Evolutionary conservation across 2,329 filamentous ascomycete genomes (phyloP), one percentile per base, ranked within the genome.

Genomic region (Fusarium solani-melongenae): DNA sequence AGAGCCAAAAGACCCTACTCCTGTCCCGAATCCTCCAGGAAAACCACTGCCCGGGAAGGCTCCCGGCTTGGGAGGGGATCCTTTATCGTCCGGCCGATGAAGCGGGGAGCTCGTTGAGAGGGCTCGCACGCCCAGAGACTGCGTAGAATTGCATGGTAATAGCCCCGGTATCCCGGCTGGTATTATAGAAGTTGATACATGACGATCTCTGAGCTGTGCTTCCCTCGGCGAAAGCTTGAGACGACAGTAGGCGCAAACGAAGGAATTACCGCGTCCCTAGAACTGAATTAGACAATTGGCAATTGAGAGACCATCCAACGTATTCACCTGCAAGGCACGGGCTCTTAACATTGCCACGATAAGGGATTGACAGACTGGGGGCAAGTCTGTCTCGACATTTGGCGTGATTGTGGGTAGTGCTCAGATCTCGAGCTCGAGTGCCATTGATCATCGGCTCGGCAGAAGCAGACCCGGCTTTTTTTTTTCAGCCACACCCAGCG

Each of bases 341-440:
- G 81, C 81, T 80, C 84, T 84, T 69, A 87, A 83, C 85, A 87
- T 87, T 71, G 74, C 81, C 76, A 73, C 69, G 65, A 67, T 55
- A 59, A 73, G 68, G 61, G 56, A 69, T 74, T 76, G 69, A 41
- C 64, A 70, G 67, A 70, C 65, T 59, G 65, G 59, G 29, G 73
- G 56, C 56, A 62, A 70, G 67, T 66, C 57, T 71, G 61, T 67
- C 58, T 71, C 60, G 65, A 74, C 76, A 77, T 78, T 74, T 67
- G 67, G 53, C 34, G 55, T 65, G 46, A 34, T 72, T 51, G 58
- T 66, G 64, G 44, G 39, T 55, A 31, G 34, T 58, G 24, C 59
- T 66, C 56, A 39, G 56, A 68, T 63, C 31, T 46, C 20, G 20
- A 64, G 20, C 6, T 55, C 60, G 49, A 61, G 46, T 57, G 67